Evolutionary conservation across 1,284 basidiomycete genomes (phyloP).

Genomic region (Ceraceosorus guamensis): DNA sequence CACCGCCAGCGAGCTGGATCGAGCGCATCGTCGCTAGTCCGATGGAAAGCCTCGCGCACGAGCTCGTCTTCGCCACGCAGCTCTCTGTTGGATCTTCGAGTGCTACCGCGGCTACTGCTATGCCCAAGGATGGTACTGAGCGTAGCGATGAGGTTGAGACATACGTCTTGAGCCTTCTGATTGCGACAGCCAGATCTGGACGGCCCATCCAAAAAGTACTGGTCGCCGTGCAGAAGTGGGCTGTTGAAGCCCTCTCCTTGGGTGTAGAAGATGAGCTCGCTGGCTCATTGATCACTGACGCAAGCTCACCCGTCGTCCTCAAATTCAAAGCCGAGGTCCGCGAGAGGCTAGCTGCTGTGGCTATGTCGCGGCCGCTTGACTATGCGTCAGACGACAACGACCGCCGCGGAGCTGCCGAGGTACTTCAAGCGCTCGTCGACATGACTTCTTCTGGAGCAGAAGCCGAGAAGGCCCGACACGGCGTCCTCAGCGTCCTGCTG

Average conservation of each 20-base stretch:
- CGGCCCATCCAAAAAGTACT: neutral
- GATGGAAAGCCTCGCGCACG: conserved; percentile 34
- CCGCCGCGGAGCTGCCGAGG: neutral
- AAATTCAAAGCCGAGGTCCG: neutral
- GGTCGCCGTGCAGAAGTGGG: conserved; percentile 3
- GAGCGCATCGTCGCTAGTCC: conserved; percentile 32
- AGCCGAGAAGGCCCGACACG: neutral
- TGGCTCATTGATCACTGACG: neutral
- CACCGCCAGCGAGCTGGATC: conserved; percentile 25
- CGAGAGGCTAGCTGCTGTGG: neutral
- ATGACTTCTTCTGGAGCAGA: neutral
- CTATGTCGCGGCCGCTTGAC: neutral
- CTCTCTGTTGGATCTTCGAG: neutral
- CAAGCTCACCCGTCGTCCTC: neutral
- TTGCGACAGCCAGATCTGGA: neutral
- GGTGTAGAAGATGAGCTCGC: neutral
- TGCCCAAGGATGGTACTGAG: neutral
- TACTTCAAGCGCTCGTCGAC: neutral
- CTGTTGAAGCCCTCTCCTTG: neutral
- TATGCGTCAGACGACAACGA: neutral
- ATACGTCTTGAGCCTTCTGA: neutral
- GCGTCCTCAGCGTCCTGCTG: too few species aligned
- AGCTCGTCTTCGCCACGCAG: conserved; percentile 41
- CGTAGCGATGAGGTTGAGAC: neutral
- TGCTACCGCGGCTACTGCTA: neutral